Percentiles rank a stretch among this genome's conserved stretches.
These are phyloP conservation scores for Penicillium steckii DNA, from an alignment of 495 filamentous ascomycete genomes.

Conservation along the genomic window DNA sequence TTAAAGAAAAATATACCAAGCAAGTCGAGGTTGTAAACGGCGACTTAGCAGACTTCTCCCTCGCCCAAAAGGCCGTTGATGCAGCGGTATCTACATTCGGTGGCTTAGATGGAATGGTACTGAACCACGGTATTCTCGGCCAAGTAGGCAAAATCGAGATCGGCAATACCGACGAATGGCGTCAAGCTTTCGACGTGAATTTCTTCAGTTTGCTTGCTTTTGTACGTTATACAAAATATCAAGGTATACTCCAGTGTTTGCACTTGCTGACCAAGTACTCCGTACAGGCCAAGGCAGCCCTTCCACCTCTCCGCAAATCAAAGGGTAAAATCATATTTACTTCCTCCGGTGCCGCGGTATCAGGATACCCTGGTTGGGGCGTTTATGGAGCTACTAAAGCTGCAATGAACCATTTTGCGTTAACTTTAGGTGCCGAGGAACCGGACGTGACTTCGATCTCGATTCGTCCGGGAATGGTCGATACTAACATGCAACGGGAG, in stretches of 20 bases:
- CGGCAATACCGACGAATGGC: constrained; percentile 68
- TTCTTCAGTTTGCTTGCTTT: constrained; percentile 77
- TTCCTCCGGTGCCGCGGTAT: constrained; percentile 70
- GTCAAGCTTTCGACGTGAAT: constrained; percentile 74
- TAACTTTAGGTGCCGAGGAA: constrained; percentile 76
- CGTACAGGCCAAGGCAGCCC: constrained; percentile 65
- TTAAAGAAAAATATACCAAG: constrained; percentile 62
- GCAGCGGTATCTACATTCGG: constrained; percentile 64
- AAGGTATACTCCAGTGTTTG: background rate
- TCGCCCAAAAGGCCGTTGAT: constrained; percentile 60
- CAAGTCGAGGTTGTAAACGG: constrained; percentile 71
- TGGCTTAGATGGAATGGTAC: constrained; percentile 74
- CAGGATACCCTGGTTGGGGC: constrained; percentile 71
- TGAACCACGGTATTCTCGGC: constrained; percentile 83
- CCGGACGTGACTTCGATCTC: constrained; percentile 67
- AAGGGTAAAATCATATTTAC: constrained; percentile 72
- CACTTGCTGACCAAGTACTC: background rate
- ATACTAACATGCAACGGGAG: constrained; percentile 91
- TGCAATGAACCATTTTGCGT: constrained; percentile 77
- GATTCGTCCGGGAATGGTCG: constrained; percentile 80
- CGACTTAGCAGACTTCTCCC: constrained; percentile 68
- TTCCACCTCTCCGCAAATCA: constrained; percentile 67
- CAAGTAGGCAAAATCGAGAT: constrained; percentile 74
- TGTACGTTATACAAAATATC: constrained; percentile 55
- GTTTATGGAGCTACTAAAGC: constrained; percentile 86